These are phyloP conservation scores for Nothophytophthora sp. DNA, from an alignment of 352 stramenopile species.

Conservation along the genomic window DNA sequence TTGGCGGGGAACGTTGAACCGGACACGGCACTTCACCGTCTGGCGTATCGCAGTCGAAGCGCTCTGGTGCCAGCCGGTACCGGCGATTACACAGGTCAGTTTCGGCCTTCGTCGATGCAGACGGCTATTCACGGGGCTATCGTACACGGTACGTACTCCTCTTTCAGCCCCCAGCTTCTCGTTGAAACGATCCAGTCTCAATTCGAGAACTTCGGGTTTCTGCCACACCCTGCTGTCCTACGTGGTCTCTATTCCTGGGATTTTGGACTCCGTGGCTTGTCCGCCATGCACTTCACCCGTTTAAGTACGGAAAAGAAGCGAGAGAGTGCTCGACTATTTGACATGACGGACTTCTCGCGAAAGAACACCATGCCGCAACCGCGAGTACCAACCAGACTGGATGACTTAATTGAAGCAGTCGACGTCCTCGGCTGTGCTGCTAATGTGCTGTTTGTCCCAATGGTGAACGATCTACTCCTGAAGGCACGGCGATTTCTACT, in stretches of 20 bases:
- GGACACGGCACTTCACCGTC: too few relatives aligned
- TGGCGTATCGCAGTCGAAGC: too few relatives aligned
- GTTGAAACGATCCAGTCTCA: constrained; percentile 8
- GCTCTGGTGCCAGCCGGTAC: too few relatives aligned
- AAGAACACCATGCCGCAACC: constrained; percentile 9
- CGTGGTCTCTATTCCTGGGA: constrained; percentile 13
- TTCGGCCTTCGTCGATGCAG: too few relatives aligned
- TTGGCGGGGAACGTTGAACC: too few relatives aligned
- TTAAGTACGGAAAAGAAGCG: constrained; percentile 3
- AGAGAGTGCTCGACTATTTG: neutral
- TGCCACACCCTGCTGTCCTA: constrained; percentile 14
- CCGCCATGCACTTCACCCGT: constrained; percentile 1
- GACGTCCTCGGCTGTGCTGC: constrained; percentile 1
- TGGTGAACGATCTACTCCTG: neutral
- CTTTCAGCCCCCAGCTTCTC: constrained; percentile 3
- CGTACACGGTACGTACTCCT: constrained; percentile 8
- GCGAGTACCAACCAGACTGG: neutral
- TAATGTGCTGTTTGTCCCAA: constrained; percentile 3
- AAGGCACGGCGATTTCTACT: constrained; percentile 1
- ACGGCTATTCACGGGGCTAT: neutral
- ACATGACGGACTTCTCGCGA: constrained; percentile 14
- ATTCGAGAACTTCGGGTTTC: constrained; percentile 2
- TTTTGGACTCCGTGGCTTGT: constrained; percentile 12
- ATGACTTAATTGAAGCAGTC: neutral
- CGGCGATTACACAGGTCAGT: too few relatives aligned